Conservation (phyloP, 768 basidiomycete genomes). For the Boletus eberwhitei region DNA sequence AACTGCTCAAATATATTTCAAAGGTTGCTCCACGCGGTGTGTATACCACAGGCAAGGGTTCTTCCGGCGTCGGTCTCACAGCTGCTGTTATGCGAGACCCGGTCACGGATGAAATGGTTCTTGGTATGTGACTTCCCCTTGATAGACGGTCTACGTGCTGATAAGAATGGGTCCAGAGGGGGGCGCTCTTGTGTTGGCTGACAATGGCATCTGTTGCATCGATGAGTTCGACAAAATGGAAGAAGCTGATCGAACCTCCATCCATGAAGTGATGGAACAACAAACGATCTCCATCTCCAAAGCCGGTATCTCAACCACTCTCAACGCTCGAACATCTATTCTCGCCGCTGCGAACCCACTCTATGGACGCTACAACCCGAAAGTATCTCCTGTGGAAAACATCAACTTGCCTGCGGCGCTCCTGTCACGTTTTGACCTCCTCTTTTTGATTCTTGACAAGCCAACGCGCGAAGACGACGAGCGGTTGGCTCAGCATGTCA, state of each 20-base stretch:
- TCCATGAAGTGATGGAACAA: slow-evolving; percentile 99
- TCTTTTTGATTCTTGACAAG: slow-evolving; percentile 97
- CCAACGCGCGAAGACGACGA: slow-evolving; percentile 95
- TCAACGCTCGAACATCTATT: slow-evolving; percentile 96
- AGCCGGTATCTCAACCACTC: slow-evolving; percentile 96
- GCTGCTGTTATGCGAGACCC: slow-evolving; percentile 99
- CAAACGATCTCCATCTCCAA: slow-evolving; percentile 99
- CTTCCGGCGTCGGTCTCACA: slow-evolving; percentile 97
- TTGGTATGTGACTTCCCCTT: slow-evolving; percentile 60
- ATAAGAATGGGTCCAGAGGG: slow-evolving; percentile 64
- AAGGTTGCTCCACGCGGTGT: slow-evolving; percentile 97
- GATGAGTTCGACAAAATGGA: slow-evolving; percentile 99
- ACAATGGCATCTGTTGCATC: slow-evolving; percentile 99
- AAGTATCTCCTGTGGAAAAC: slow-evolving; percentile 96
- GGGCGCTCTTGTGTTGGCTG: slow-evolving; percentile 96
- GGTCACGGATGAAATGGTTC: slow-evolving; percentile 98
- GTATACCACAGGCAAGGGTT: slow-evolving; percentile 98
- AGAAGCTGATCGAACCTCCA: slow-evolving; percentile 93
- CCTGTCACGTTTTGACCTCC: slow-evolving; percentile 91
- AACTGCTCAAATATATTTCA: slow-evolving; percentile 95
- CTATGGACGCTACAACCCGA: slow-evolving; percentile 97
- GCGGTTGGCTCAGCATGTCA: slow-evolving; percentile 93
- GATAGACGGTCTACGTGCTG: not conserved
- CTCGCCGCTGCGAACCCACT: slow-evolving; percentile 97
- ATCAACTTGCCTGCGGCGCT: slow-evolving; percentile 98